Conservation (phyloP, 1,284 basidiomycete genomes). For the Ustilago nuda region DNA sequence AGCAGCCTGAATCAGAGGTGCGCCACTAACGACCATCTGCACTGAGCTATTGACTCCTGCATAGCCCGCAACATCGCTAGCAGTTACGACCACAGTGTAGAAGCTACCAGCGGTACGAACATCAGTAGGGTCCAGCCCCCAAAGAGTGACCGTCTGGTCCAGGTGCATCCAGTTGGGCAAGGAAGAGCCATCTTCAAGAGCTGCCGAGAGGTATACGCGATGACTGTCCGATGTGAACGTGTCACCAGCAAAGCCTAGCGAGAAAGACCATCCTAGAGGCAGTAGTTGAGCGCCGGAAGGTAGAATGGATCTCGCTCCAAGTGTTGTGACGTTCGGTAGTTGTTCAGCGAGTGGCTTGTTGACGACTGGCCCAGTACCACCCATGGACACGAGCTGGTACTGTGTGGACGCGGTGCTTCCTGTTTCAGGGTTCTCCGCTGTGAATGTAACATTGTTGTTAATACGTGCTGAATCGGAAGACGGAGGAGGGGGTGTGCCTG, state of each 20-base stretch:
- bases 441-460: slow-evolving; percentile 22
- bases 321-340: slow-evolving; percentile 56
- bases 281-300: slow-evolving; percentile 74
- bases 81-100: slow-evolving; percentile 60
- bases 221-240: slow-evolving; percentile 73
- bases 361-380: slow-evolving; percentile 55
- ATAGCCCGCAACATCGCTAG: slow-evolving; percentile 57
- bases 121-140: slow-evolving; percentile 79
- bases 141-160: slow-evolving; percentile 77
- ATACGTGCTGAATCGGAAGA: slow-evolving; percentile 10
- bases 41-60: slow-evolving; percentile 59
- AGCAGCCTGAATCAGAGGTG: slow-evolving; percentile 38
- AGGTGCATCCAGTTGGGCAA: slow-evolving; percentile 84
- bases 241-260: slow-evolving; percentile 81
- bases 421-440: slow-evolving; percentile 30
- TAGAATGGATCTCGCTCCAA: slow-evolving; percentile 58
- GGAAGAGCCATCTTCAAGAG: slow-evolving; percentile 76
- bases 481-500: slow-evolving; percentile 47
- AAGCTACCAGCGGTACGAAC: slow-evolving; percentile 53
- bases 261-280: slow-evolving; percentile 88
- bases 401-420: slow-evolving; percentile 24
- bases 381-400: slow-evolving; percentile 54
- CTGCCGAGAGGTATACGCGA: slow-evolving; percentile 77
- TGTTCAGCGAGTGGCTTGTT: slow-evolving; percentile 58
- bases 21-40: slow-evolving; percentile 53